Base-by-base conservation (phyloP, 2,329 filamentous ascomycete genomes). In the Fusarium gaditjirri region DNA sequence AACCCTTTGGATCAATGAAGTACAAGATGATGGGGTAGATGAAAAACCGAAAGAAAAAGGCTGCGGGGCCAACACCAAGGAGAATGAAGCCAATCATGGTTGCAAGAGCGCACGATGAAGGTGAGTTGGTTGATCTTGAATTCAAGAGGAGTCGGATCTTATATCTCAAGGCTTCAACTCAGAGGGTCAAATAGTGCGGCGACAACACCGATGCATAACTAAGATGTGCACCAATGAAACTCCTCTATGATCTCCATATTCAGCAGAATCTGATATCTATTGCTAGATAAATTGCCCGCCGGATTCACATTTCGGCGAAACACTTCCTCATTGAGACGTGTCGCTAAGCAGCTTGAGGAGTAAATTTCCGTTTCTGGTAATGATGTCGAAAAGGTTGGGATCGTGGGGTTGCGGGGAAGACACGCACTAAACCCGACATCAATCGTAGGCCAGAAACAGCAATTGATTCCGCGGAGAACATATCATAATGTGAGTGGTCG, bases 1-100 rank as follows among this genome's bases (percentile, higher is more conserved):
- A 25, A 1, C 80, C 80, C 3, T 77, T 82, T 10, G 75, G 50
- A 91, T 84, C 74, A 5, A 31, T 36, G 33, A 73, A 53, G 29
- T 76, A 76, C 2, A 49, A n/a, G 10, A 72, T 9, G 19, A 75
- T 31, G 2, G 72, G 74, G 9, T 63, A 66, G n/a, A 75, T 27
- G 25, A 74, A 53, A n/a, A 75, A 60, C 7, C 71, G 72, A 43
- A 31, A 31, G 14, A 66, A 35, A 1, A 75, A 17, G 12, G 41
- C 58, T 14, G 70, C 39, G 7, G 65, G 25, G 12, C 42, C 43
- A 8, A 39, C 41, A 10, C 57, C 59, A 13, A 74, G 56, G 8
- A 58, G 35, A 59, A 65, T 16, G 52, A 72, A 63, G 4, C 25
- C 19, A 17, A 63, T 63, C 61, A 63, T 61, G 11, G 7, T 33